phyloP scores from a whole-genome alignment of 306 rosid species.

The Dalbergia cochinchinensis region DNA sequence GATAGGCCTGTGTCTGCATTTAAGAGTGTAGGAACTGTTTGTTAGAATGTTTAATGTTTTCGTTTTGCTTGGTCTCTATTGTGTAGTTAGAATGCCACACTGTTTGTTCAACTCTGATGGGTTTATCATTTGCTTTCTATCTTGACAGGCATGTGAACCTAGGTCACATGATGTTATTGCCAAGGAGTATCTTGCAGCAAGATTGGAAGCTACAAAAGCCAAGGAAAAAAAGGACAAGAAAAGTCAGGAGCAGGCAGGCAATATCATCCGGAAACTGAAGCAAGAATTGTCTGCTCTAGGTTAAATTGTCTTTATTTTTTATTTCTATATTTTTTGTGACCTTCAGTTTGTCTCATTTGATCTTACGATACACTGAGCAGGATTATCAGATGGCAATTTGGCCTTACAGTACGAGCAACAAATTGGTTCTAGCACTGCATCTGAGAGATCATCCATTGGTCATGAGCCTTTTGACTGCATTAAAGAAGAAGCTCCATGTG shows the following conservation, averaged over 20 bases:
- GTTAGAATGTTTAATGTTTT: neutral
- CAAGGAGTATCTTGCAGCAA: constrained; percentile 79
- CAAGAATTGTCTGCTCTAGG: constrained; percentile 83
- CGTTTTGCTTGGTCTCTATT: constrained; percentile 30
- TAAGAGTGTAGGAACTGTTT: neutral
- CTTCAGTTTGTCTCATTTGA: constrained; percentile 33
- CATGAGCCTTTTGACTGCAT: constrained; percentile 46
- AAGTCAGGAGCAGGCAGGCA: constrained; percentile 79
- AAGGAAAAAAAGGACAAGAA: constrained; percentile 79
- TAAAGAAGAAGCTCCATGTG: constrained; percentile 40
- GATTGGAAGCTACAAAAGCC: constrained; percentile 82
- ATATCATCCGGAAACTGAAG: constrained; percentile 75
- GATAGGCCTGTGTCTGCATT: neutral
- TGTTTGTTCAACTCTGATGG: constrained; percentile 12
- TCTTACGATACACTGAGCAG: constrained; percentile 58
- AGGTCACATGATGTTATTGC: constrained; percentile 85
- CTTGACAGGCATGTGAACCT: constrained; percentile 60
- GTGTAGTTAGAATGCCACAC: neutral
- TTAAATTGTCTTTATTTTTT: constrained; percentile 46
- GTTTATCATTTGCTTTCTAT: constrained; percentile 42
- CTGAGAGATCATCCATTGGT: constrained; percentile 48
- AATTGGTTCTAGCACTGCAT: constrained; percentile 55
- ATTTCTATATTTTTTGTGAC: constrained; percentile 41
- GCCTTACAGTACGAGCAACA: constrained; percentile 71
- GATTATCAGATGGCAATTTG: constrained; percentile 73